Conservation (phyloP, 768 basidiomycete genomes). For the Hericium erinaceus region DNA sequence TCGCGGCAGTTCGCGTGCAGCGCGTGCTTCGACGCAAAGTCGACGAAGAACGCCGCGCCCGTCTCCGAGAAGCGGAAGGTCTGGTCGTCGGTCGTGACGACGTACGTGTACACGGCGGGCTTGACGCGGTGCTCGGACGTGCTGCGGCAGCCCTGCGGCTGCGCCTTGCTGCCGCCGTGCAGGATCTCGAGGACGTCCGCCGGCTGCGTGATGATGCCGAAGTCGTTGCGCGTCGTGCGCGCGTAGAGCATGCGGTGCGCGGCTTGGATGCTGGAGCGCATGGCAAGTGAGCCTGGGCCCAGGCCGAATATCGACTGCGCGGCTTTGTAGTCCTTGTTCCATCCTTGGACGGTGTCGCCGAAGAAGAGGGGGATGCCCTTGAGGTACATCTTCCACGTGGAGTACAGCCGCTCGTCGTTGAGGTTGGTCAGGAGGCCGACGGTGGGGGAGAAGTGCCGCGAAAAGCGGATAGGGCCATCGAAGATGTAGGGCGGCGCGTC, state of each 20-base stretch:
- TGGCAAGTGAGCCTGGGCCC: conserved; percentile 50
- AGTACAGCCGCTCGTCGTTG: conserved; percentile 55
- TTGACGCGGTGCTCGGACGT: conserved; percentile 43
- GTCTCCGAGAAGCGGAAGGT: conserved; percentile 81
- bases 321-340: conserved; percentile 60
- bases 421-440: conserved; percentile 56
- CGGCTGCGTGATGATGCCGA: conserved; percentile 45
- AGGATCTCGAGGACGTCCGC: conserved; percentile 44
- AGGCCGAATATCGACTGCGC: conserved; percentile 61
- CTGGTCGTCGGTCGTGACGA: conserved; percentile 68
- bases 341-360: conserved; percentile 48
- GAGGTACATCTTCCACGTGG: conserved; percentile 71
- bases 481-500: conserved; percentile 48
- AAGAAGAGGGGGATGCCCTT: conserved; percentile 52
- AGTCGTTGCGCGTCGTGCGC: conserved; percentile 50
- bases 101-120: conserved; percentile 79
- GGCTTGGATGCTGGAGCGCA: conserved; percentile 61
- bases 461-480: conserved; percentile 65
- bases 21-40: conserved; percentile 82
- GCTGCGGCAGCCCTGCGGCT: background rate
- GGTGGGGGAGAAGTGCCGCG: conserved; percentile 62
- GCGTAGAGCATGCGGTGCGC: conserved; percentile 72
- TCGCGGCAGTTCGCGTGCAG: conserved; percentile 68
- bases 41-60: conserved; percentile 79
- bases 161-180: conserved; percentile 28